Evolutionary conservation across 768 basidiomycete genomes (phyloP).

Genomic region (Tremella fuciformis): DNA sequence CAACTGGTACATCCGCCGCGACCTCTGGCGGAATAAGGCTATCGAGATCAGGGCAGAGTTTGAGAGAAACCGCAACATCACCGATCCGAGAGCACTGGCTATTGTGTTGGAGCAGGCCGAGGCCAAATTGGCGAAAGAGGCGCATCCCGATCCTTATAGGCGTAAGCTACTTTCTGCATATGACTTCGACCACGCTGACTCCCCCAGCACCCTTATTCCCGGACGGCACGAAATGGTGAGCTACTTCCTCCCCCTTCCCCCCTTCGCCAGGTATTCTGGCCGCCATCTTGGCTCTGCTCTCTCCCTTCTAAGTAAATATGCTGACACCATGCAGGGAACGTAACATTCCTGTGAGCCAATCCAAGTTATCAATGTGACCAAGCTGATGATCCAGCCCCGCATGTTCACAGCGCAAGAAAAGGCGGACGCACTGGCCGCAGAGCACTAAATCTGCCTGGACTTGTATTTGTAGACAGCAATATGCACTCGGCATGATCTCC

Average conservation of each 20-base stretch:
- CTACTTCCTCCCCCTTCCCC: background rate
- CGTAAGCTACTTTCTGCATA: slow-evolving; percentile 59
- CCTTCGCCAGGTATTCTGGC: background rate
- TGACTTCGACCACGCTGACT: background rate
- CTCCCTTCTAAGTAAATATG: background rate
- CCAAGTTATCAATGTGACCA: background rate
- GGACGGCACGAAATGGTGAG: slow-evolving; percentile 94
- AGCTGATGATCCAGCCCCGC: slow-evolving; percentile 37
- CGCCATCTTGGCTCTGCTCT: background rate
- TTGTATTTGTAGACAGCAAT: no score
- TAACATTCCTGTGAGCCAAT: slow-evolving; percentile 51
- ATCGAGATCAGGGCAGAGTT: slow-evolving; percentile 86
- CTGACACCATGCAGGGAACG: slow-evolving; percentile 49
- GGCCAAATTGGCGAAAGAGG: slow-evolving; percentile 62
- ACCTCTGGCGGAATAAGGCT: slow-evolving; percentile 81
- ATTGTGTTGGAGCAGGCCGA: slow-evolving; percentile 76
- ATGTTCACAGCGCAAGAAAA: slow-evolving; percentile 50
- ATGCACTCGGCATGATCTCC: no score
- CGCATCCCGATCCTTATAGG: slow-evolving; percentile 91
- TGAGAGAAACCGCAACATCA: slow-evolving; percentile 84
- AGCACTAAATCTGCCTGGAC: slow-evolving; percentile 16
- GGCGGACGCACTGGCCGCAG: slow-evolving; percentile 30
- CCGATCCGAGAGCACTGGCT: slow-evolving; percentile 77
- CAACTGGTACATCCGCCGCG: slow-evolving; percentile 83
- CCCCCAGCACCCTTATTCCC: slow-evolving; percentile 70